These are phyloP conservation scores for Letharia lupina DNA, from an alignment of 495 filamentous ascomycete species.

Conservation along the genomic window DNA sequence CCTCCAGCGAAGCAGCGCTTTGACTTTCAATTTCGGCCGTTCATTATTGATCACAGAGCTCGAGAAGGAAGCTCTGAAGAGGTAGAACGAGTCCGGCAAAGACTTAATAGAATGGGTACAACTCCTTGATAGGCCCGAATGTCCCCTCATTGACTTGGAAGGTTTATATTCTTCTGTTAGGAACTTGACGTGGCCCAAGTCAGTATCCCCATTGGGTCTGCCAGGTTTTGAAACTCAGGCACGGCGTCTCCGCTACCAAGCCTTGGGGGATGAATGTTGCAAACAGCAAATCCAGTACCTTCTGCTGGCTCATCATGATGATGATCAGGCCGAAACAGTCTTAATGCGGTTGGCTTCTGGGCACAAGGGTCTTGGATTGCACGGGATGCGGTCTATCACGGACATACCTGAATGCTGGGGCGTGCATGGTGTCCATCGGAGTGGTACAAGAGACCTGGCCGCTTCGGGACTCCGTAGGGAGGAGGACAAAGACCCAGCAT, in stretches of 20 bases:
- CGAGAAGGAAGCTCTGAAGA: constrained; percentile 61
- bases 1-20: constrained; percentile 22
- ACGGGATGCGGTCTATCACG: constrained; percentile 54
- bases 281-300: constrained; percentile 42
- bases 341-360: constrained; percentile 61
- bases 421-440: constrained; percentile 60
- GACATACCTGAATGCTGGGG: constrained; percentile 79
- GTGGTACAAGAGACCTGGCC: constrained; percentile 39
- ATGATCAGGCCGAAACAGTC: constrained; percentile 83
- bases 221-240: constrained; percentile 72
- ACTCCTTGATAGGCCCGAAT: neutral
- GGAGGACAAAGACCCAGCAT: neutral
- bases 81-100: constrained; percentile 49
- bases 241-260: constrained; percentile 62
- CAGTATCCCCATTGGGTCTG: constrained; percentile 35
- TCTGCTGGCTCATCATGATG: constrained; percentile 72
- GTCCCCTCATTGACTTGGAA: constrained; percentile 24
- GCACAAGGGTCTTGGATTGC: constrained; percentile 54
- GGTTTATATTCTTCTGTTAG: constrained; percentile 46
- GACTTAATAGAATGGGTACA: constrained; percentile 41
- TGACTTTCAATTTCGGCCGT: constrained; percentile 43
- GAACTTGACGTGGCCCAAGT: constrained; percentile 39
- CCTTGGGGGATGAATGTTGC: constrained; percentile 54
- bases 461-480: neutral
- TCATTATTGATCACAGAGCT: constrained; percentile 73